Evolutionary conservation across 257 asterid genomes (phyloP).

Genomic region (Gentiana dahurica): DNA sequence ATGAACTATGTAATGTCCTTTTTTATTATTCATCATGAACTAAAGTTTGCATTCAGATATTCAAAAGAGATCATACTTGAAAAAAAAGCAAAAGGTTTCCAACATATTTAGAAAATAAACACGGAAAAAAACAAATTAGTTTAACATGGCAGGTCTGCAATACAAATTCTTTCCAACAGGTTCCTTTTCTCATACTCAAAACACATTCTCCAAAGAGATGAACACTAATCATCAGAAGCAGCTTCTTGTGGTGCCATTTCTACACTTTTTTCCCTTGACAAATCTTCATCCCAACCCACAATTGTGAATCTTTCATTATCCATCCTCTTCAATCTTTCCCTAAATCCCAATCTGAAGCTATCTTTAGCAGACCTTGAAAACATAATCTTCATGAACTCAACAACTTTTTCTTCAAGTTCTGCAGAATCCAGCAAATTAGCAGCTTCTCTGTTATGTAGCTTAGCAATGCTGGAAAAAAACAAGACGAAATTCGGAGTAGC

Average conservation of each 20-base stretch:
- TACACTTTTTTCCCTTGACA: constrained; percentile 34
- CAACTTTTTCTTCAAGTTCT: constrained; percentile 17
- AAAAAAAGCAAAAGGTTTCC: too few species aligned
- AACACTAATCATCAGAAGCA: too few species aligned
- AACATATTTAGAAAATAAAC: too few species aligned
- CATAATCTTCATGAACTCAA: constrained; percentile 32
- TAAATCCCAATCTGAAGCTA: constrained; percentile 53
- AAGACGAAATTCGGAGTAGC: constrained; percentile 76
- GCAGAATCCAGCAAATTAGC: constrained; percentile 37
- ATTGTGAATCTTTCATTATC: constrained; percentile 43
- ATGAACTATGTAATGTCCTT: too few species aligned
- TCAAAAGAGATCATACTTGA: too few species aligned
- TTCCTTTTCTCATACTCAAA: too few species aligned
- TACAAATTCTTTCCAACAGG: too few species aligned
- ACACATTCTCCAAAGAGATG: too few species aligned
- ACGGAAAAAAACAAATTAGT: too few species aligned
- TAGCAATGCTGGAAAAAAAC: constrained; percentile 74
- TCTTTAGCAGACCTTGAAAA: constrained; percentile 45
- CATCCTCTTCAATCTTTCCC: constrained; percentile 61
- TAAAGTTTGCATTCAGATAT: too few species aligned
- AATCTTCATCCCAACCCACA: constrained; percentile 12
- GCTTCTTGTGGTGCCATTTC: constrained; percentile 27
- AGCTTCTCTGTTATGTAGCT: constrained; percentile 67
- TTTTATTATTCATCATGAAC: too few species aligned
- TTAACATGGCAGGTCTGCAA: too few species aligned